Evolutionary conservation across 78 protist species (phyloP).

Genomic region (Dictyostelium purpureum): DNA sequence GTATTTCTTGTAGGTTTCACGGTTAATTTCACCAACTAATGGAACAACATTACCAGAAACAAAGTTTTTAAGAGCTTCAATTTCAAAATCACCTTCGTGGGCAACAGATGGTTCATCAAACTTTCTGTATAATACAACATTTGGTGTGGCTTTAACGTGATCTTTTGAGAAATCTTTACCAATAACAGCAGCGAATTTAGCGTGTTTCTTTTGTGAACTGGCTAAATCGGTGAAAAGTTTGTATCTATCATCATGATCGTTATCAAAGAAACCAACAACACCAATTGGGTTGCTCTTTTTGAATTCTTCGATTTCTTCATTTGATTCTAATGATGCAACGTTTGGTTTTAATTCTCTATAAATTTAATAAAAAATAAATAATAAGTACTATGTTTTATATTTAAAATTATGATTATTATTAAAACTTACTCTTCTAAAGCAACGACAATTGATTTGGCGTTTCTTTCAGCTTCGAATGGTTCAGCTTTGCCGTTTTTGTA

Average conservation of each 20-base stretch:
- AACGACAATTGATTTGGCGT: slow-evolving; percentile 75
- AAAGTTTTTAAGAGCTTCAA: slow-evolving; percentile 16
- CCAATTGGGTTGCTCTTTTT: slow-evolving; percentile 9
- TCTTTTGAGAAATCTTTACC: slow-evolving; percentile 38
- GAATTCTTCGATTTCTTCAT: slow-evolving; percentile 56
- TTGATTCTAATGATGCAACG: slow-evolving; percentile 34
- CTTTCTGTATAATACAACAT: background rate
- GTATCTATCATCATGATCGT: slow-evolving; percentile 64
- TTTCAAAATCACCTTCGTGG: slow-evolving; percentile 10
- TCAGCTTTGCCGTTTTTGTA: slow-evolving; percentile 79
- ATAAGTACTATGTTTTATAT: background rate
- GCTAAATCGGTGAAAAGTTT: background rate
- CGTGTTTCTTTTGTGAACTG: background rate
- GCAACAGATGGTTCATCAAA: slow-evolving; percentile 15
- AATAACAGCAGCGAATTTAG: slow-evolving; percentile 71
- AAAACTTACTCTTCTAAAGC: slow-evolving; percentile 71
- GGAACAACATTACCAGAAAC: slow-evolving; percentile 46
- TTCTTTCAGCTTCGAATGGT: slow-evolving; percentile 89
- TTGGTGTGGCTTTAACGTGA: slow-evolving; percentile 26
- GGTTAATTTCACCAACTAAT: slow-evolving; percentile 74
- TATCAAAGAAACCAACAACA: slow-evolving; percentile 83
- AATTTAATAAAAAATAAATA: background rate
- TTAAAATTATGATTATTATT: background rate
- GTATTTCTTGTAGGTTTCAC: slow-evolving; percentile 72
- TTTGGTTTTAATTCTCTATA: slow-evolving; percentile 75